A percentile compares a stretch with the other conserved stretches of the same genome.
Conservation (phyloP, 2,329 filamentous ascomycete genomes). For the Colletotrichum noveboracense region DNA sequence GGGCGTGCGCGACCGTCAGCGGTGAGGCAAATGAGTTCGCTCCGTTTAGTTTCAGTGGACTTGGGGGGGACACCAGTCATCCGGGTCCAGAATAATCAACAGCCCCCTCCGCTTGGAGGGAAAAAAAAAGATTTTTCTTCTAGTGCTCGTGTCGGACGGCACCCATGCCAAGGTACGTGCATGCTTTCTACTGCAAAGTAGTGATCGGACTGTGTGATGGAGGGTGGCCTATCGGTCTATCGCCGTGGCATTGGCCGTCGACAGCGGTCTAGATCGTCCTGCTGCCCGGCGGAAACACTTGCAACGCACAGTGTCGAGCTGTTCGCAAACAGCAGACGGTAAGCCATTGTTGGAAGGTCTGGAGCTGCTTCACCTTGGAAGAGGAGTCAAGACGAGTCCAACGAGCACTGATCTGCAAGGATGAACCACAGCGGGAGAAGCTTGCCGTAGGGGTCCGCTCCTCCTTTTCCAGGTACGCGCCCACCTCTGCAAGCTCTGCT, state of each 20-base stretch:
- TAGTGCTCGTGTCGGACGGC: not conserved
- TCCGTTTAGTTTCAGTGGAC: not conserved
- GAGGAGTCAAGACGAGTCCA: not conserved
- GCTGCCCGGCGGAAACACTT: not conserved
- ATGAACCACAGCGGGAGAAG: not conserved
- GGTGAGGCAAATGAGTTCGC: conserved; percentile 14
- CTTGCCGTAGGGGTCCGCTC: conserved; percentile 6
- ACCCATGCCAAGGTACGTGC: not conserved
- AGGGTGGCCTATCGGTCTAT: conserved; percentile 18
- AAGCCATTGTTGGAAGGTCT: not conserved
- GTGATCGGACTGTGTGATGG: conserved; percentile 8
- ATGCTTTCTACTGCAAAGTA: not conserved
- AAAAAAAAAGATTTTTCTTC: not conserved
- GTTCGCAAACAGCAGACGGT: not conserved
- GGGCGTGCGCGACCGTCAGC: conserved; percentile 1
- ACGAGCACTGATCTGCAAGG: conserved; percentile 6
- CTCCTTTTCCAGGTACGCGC: conserved; percentile 19
- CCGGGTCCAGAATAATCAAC: not conserved
- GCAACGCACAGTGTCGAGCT: not conserved
- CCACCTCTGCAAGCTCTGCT: not conserved
- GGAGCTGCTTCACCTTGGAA: not conserved
- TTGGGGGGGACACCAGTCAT: not conserved
- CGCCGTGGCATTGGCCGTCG: conserved; percentile 1
- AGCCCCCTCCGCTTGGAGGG: not conserved
- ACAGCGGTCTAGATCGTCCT: conserved; percentile 3